phyloP scores from a whole-genome alignment of 768 basidiomycete species.

The Termitomyces sp. region DNA sequence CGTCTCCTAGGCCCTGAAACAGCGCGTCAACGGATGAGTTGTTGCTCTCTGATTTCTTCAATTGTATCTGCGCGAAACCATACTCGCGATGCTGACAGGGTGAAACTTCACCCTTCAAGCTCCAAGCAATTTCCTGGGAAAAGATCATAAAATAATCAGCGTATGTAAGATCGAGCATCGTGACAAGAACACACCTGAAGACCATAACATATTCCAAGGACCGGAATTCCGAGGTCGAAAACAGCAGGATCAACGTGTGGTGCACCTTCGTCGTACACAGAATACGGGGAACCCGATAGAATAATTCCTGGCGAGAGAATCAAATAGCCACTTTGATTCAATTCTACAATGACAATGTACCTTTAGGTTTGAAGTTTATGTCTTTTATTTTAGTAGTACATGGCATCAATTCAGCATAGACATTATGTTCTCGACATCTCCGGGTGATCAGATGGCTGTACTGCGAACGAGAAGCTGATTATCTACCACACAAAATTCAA shows the following conservation, averaged over 20 bases:
- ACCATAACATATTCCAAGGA: slow-evolving; percentile 97
- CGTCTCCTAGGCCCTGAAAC: slow-evolving; percentile 82
- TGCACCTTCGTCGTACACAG: slow-evolving; percentile 89
- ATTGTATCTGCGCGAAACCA: slow-evolving; percentile 80
- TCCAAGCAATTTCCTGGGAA: slow-evolving; percentile 89
- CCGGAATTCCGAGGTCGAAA: slow-evolving; percentile 82
- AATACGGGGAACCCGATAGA: slow-evolving; percentile 96
- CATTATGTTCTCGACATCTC: slow-evolving; percentile 94
- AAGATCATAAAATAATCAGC: background rate
- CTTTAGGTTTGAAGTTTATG: slow-evolving; percentile 91
- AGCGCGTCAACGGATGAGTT: slow-evolving; percentile 58
- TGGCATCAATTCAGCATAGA: slow-evolving; percentile 96
- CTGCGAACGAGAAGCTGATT: slow-evolving; percentile 33
- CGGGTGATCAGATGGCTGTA: slow-evolving; percentile 97
- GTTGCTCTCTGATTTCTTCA: slow-evolving; percentile 54
- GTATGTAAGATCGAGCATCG: background rate
- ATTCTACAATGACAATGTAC: slow-evolving; percentile 28
- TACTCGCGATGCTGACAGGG: slow-evolving; percentile 93
- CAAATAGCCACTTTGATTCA: background rate
- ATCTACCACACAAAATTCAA: slow-evolving; percentile 1
- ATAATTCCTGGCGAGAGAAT: slow-evolving; percentile 63
- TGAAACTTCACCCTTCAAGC: slow-evolving; percentile 76
- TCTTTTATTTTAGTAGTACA: slow-evolving; percentile 90
- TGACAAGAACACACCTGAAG: slow-evolving; percentile 58
- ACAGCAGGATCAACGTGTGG: slow-evolving; percentile 93